phyloP scores from a whole-genome alignment of 768 basidiomycete species.

The Trametes meyenii region DNA sequence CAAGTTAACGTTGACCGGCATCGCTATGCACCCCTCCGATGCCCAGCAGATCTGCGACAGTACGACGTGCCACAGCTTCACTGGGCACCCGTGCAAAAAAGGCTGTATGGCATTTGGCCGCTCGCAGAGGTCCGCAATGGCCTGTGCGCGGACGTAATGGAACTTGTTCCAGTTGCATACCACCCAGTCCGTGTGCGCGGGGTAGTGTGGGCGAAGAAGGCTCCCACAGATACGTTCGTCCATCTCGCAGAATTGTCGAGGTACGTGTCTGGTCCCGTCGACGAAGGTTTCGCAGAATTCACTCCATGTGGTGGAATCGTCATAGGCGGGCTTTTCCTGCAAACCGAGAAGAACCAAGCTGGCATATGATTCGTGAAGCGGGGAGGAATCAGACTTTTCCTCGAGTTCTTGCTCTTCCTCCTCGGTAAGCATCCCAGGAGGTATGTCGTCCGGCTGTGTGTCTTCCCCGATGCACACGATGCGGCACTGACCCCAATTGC shows the following conservation, averaged over 20 bases:
- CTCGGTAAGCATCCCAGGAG: background rate
- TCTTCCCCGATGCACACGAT: conserved; percentile 2
- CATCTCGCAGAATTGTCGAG: too few relatives aligned
- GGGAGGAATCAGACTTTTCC: too few relatives aligned
- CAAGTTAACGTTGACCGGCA: background rate
- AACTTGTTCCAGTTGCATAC: conserved; percentile 1
- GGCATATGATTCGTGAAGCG: too few relatives aligned
- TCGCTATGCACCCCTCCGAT: background rate
- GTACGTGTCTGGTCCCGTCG: too few relatives aligned
- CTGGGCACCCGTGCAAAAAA: background rate
- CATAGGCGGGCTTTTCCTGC: too few relatives aligned
- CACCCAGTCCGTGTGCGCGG: background rate
- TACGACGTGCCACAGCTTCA: background rate
- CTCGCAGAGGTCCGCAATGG: background rate
- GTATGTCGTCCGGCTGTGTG: background rate
- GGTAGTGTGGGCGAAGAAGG: too few relatives aligned
- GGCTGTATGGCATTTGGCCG: background rate
- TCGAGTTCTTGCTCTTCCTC: background rate
- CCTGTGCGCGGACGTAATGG: conserved; percentile 2
- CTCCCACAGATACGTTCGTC: too few relatives aligned
- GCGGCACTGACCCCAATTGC: background rate
- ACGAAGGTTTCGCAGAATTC: too few relatives aligned
- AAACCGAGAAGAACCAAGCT: too few relatives aligned
- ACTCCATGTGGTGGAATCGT: too few relatives aligned
- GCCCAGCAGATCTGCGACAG: background rate